Base-by-base conservation (phyloP, 2,329 filamentous ascomycete species). In the Exophiala lecanii-corni region DNA sequence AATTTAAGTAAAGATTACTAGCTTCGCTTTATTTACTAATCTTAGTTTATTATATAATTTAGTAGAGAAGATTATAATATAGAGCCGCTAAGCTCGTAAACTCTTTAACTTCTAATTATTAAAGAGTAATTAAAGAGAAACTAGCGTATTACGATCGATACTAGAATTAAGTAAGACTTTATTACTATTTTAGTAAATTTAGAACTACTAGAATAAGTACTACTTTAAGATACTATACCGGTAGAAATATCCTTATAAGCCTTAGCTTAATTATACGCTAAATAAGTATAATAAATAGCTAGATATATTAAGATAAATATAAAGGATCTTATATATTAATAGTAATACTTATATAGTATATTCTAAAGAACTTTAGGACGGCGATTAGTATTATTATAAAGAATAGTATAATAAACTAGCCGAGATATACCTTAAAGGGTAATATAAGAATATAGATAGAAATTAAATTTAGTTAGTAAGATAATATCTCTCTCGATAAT, bases 361-460 rank as follows among this genome's bases (percentile, higher is more conserved):
- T 82, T 82, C 58, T 95, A 86, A 0, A 98, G 71, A 2, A 82
- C 74, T 31, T 86, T 80, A 0, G 82, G 73, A 1, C 73, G 63
- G 57, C 86, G 75, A 2, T 75, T 70, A 39, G 82, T 78, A 62
- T 97, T 89, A 59, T 98, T 92, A 35, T 84, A 61, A 16, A 98
- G 80, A 10, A 96, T 84, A 49, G 91, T 84, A 63, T 98, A 98
- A 57, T 94, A 88, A 0, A 94, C 88, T 0, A 92, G 92, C 2
- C 92, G 81, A 13, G 92, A 84, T 1, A 92, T 98, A 17, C 92
- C 92, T 66, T 98, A 92, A 53, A 98, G 89, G 1, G 92, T 92
- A 9, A 77, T 73, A 54, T 87, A 83, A 0, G 81, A 74, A 57
- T 75, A 78, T 9, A 86, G 65, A 54, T 83, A 91, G 58, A 95